Percentiles rank a stretch among this genome's conserved stretches.
Evolutionary conservation across 345 rosid genomes (phyloP).

Genomic region (Brassica incana): DNA sequence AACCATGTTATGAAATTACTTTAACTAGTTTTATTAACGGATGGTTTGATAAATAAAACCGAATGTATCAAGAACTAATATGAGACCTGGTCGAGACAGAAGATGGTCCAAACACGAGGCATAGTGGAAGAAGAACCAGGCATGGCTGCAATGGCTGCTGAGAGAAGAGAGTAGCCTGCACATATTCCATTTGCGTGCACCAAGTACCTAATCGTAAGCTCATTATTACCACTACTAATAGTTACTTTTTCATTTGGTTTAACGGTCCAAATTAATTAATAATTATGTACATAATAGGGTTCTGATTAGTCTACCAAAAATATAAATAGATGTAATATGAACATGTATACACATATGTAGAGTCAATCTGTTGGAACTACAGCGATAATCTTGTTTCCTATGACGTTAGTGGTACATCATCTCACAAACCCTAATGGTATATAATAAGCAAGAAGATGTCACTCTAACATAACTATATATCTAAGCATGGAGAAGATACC

Average conservation of each 20-base stretch:
- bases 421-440: neutral
- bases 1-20: neutral
- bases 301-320: too few relatives aligned
- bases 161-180: slow-evolving; percentile 90
- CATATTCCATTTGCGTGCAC: slow-evolving; percentile 97
- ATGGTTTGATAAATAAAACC: neutral
- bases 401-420: neutral
- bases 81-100: slow-evolving; percentile 79
- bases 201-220: slow-evolving; percentile 55
- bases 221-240: neutral
- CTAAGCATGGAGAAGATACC: slow-evolving; percentile 15
- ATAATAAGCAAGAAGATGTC: neutral
- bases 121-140: slow-evolving; percentile 62
- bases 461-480: neutral
- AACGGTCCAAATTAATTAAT: too few relatives aligned
- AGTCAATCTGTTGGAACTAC: too few relatives aligned
- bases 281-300: too few relatives aligned
- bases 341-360: too few relatives aligned
- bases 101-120: slow-evolving; percentile 85
- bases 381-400: too few relatives aligned
- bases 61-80: neutral
- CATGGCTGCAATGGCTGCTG: slow-evolving; percentile 73
- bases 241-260: too few relatives aligned
- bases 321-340: too few relatives aligned
- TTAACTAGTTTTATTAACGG: neutral